Percentiles rank a stretch among this genome's conserved stretches.
Evolutionary conservation across 192 early-diverging fungal species (phyloP).

Genomic region (Backusella luteola): DNA sequence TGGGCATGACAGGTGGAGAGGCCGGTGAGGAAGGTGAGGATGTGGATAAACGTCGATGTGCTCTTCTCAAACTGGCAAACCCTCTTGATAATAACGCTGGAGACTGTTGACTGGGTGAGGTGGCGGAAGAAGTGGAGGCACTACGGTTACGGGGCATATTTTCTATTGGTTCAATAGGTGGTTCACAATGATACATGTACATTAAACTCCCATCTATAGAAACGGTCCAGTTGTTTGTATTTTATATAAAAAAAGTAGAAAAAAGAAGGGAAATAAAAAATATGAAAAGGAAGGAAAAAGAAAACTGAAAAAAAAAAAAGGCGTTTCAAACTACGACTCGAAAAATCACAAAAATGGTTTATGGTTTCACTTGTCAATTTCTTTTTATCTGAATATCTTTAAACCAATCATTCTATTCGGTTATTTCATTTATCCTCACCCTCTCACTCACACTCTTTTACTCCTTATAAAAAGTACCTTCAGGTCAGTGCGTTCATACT

Average conservation of each 20-base stretch:
- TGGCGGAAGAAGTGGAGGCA: background rate
- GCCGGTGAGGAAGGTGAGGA: background rate
- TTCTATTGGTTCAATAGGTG: background rate
- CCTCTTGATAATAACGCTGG: conserved; percentile 14
- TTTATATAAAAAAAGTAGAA: background rate
- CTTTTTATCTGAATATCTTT: background rate
- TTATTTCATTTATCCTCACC: background rate
- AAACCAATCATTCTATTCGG: background rate
- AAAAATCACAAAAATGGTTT: background rate
- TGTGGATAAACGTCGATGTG: background rate
- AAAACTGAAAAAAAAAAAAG: background rate
- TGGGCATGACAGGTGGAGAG: background rate
- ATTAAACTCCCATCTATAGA: background rate
- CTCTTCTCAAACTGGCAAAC: conserved; percentile 9
- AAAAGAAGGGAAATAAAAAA: background rate
- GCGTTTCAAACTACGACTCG: background rate
- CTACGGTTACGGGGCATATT: conserved; percentile 11
- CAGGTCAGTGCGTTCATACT: background rate
- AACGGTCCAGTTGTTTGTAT: background rate
- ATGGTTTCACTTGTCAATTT: conserved; percentile 2
- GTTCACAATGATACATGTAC: background rate
- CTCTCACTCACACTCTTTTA: background rate
- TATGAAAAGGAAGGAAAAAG: background rate
- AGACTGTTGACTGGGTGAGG: background rate
- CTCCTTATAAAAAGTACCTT: background rate